Percentiles rank a stretch among this genome's conserved stretches.
These are phyloP conservation scores for Alloteropsis semialata DNA, from an alignment of 176 grass and related monocot species.

Conservation along the genomic window DNA sequence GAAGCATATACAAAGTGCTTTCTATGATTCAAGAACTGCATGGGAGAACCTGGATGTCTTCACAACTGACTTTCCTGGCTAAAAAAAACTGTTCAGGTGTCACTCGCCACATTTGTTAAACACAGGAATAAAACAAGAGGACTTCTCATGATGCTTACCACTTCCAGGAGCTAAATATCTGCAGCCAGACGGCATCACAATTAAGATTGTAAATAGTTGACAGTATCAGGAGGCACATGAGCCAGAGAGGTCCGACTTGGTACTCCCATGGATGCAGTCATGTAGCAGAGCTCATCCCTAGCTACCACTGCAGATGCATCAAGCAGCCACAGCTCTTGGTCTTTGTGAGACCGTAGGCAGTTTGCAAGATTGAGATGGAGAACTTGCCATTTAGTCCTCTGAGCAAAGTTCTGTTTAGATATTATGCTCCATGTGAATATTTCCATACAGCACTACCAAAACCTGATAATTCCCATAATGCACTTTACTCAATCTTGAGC, in stretches of 20 bases:
- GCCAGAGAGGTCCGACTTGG: neutral
- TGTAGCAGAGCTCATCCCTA: constrained; percentile 19
- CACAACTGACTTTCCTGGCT: neutral
- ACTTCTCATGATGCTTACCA: neutral
- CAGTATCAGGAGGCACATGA: neutral
- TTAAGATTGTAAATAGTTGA: neutral
- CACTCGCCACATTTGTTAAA: neutral
- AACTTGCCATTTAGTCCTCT: constrained; percentile 15
- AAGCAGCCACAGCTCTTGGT: constrained; percentile 29
- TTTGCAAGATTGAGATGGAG: neutral
- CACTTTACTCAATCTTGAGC: neutral
- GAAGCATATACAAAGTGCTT: neutral
- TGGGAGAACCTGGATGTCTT: neutral
- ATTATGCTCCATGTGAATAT: neutral
- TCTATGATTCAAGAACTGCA: neutral
- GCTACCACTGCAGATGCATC: constrained; percentile 13
- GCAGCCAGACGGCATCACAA: neutral
- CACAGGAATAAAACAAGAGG: neutral
- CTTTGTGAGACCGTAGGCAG: no score
- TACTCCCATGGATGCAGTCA: neutral
- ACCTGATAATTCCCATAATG: neutral
- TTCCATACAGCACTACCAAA: neutral
- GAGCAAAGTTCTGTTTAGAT: constrained; percentile 26
- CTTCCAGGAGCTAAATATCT: neutral
- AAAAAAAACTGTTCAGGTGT: neutral